Conservation (phyloP, 2,329 filamentous ascomycete genomes). For the Aspergillus viridinutans region DNA sequence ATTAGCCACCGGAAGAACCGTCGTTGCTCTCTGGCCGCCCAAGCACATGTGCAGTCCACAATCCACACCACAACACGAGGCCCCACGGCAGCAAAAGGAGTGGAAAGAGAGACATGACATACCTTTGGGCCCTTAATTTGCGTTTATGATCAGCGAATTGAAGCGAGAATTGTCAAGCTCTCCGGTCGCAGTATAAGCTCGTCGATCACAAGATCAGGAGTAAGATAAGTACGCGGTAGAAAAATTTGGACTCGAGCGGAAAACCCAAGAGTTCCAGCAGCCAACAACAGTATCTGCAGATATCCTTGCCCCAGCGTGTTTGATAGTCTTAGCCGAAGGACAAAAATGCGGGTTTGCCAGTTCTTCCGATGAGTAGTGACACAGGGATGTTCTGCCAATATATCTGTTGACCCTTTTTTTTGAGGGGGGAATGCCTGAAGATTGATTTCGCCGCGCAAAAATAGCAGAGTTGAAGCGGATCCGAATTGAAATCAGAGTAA, state of each 20-base stretch:
- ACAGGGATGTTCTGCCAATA: neutral
- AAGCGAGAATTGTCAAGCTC: neutral
- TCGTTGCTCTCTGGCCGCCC: conserved; percentile 11
- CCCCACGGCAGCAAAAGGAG: neutral
- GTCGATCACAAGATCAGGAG: neutral
- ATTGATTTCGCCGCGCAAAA: neutral
- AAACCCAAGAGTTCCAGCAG: neutral
- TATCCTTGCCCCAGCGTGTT: neutral
- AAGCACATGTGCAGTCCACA: conserved; percentile 8
- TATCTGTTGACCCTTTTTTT: neutral
- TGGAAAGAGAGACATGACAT: neutral
- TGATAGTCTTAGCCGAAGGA: neutral
- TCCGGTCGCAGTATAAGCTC: neutral
- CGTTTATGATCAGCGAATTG: neutral
- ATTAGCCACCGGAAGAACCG: conserved; percentile 23
- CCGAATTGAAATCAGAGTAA: neutral
- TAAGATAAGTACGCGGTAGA: neutral
- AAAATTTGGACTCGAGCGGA: neutral
- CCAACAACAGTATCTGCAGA: neutral
- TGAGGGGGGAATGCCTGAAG: too few species aligned
- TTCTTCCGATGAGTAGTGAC: neutral
- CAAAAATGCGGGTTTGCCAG: neutral
- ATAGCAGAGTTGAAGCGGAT: neutral
- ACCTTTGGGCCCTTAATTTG: neutral
- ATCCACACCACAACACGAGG: conserved; percentile 9